Evolutionary conservation across 192 early-diverging fungal genomes (phyloP).

Genomic region (Spinellus fusiger): DNA sequence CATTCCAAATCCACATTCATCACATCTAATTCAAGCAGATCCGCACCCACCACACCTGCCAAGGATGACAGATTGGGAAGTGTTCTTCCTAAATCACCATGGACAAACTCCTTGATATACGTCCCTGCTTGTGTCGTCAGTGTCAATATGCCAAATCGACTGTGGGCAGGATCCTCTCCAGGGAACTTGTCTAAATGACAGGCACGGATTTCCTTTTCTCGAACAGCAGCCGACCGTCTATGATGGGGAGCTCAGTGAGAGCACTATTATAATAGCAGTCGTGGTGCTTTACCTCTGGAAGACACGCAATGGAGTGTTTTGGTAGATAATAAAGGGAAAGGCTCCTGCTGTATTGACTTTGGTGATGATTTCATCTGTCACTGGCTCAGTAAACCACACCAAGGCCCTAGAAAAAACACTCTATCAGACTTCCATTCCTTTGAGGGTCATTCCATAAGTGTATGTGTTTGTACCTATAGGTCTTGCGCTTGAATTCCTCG

Average conservation of each 20-base stretch:
- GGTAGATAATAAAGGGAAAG: conserved; percentile 47
- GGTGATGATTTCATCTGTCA: conserved; percentile 45
- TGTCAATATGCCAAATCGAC: conserved; percentile 52
- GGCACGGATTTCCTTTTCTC: conserved; percentile 11
- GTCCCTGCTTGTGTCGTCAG: conserved; percentile 85
- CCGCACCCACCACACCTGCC: conserved; percentile 48
- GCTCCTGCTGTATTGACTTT: conserved; percentile 46
- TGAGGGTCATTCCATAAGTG: neutral
- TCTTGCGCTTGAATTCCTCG: conserved; percentile 69
- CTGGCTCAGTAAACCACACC: conserved; percentile 56
- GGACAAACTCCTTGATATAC: conserved; percentile 94
- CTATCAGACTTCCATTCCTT: neutral
- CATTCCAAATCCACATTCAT: conserved; percentile 80
- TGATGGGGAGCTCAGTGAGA: neutral
- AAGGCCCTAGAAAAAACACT: conserved; percentile 39
- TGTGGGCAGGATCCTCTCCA: neutral
- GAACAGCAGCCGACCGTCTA: conserved; percentile 12
- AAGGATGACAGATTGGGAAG: conserved; percentile 65
- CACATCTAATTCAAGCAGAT: conserved; percentile 82
- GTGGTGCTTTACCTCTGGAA: conserved; percentile 55
- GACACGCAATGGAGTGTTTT: conserved; percentile 69
- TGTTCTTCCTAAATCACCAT: conserved; percentile 88
- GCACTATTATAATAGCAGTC: neutral
- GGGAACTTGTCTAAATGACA: neutral
- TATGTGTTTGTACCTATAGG: conserved; percentile 41